Base-by-base conservation (phyloP, 257 asterid genomes). In the Gentiana macrophylla region DNA sequence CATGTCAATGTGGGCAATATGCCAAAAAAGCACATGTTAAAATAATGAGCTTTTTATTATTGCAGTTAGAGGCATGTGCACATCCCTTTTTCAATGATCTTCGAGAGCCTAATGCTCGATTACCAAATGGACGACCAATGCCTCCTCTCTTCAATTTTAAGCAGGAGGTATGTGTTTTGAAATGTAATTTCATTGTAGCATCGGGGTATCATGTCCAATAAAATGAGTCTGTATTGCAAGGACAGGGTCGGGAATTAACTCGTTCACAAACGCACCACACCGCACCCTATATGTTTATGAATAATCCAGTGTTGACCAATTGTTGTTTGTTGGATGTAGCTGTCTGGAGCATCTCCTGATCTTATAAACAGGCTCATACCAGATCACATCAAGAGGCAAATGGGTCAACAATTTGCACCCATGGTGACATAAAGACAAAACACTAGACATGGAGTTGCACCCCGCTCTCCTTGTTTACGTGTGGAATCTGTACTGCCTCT, bases 81-180 rank as follows among this genome's bases (percentile, higher is more conserved):
- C 98, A 86, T 82, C 77, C 95, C 64, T 90, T 90, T 84, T 90
- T 90, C 70, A 89, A 90, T 67, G 98, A 86, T 70, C 87, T 90
- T 13, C 91, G 98, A 41, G 98, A 90, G 60, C 94, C 91, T 62
- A 86, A 84, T 80, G 81, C 81, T 38, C 84, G 86, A 48, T 76
- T 90, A 68, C 95, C 92, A 15, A 86, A 84, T 69, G 94, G 96
- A 36, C 89, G 91, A 62, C 94, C 91, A 49, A 68, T 90, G 63
- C 98, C 94, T 4, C 86, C 92, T 57, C 80, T 90, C 15, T 90
- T 90, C 69, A 82, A 86, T 74, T 90, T 90, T 80, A 86, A 90
- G 70, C 94, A 82, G 67, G 98, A 90, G 95, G 97, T 86, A 65
- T 35, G 41, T 62, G 59, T 50, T 48, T 13, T 15, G 12, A 6